These are phyloP conservation scores for Vigna nakashimae DNA, from an alignment of 306 rosid species.

Conservation along the genomic window DNA sequence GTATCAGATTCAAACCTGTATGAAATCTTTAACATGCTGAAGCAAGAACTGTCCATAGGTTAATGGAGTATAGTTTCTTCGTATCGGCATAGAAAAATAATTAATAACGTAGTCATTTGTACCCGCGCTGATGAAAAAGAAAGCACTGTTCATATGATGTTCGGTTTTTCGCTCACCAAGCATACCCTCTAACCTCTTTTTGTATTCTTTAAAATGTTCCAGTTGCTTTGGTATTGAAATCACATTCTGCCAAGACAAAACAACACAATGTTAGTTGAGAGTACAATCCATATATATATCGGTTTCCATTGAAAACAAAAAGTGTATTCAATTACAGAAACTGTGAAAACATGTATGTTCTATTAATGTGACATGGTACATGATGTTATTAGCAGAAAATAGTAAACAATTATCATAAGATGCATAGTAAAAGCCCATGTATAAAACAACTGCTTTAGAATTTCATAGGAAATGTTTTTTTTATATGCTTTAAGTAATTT, in stretches of 20 bases:
- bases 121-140: slow-evolving; percentile 70
- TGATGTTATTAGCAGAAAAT: no score
- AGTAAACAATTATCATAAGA: no score
- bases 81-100: slow-evolving; percentile 60
- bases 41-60: slow-evolving; percentile 59
- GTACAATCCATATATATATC: background rate
- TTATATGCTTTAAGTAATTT: no score
- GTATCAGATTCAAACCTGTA: slow-evolving; percentile 55
- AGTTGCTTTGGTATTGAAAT: slow-evolving; percentile 60
- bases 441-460: background rate
- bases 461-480: no score
- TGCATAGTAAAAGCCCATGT: background rate
- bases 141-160: slow-evolving; percentile 56
- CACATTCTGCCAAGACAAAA: slow-evolving; percentile 56
- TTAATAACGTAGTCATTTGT: slow-evolving; percentile 80
- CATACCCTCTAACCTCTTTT: slow-evolving; percentile 54
- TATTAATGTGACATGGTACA: background rate
- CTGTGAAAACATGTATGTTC: background rate
- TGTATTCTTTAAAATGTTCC: slow-evolving; percentile 67
- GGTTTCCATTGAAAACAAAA: background rate
- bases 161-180: slow-evolving; percentile 55
- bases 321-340: background rate
- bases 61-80: slow-evolving; percentile 47
- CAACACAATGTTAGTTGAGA: background rate
- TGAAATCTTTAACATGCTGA: slow-evolving; percentile 50